Conservation (phyloP, 108 stramenopile genomes). For the Nitzschia sp. region DNA sequence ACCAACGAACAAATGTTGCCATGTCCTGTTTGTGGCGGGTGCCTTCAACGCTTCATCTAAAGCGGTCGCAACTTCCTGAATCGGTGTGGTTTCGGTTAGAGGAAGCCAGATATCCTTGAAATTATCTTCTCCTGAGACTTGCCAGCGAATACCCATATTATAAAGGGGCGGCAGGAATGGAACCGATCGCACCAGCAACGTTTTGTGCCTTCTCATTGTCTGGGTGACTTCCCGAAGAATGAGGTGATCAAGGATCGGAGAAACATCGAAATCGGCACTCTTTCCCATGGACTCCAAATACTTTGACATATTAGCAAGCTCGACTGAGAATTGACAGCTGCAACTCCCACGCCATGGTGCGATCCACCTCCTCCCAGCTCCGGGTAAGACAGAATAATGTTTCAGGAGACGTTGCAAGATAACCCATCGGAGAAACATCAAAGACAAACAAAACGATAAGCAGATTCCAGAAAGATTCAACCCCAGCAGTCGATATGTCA, state of each 20-base stretch:
- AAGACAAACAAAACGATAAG: slow-evolving; percentile 15
- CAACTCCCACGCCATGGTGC: not conserved
- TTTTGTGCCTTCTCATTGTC: slow-evolving; percentile 32
- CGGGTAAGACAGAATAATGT: not conserved
- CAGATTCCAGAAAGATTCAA: not conserved
- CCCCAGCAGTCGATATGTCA: not conserved
- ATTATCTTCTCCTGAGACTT: not conserved
- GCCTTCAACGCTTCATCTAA: too few relatives aligned
- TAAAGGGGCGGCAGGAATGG: slow-evolving; percentile 19
- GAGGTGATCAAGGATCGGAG: slow-evolving; percentile 39
- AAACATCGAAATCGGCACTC: not conserved
- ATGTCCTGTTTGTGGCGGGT: too few relatives aligned
- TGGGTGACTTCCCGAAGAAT: slow-evolving; percentile 38
- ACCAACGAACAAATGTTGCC: too few relatives aligned
- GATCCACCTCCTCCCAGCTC: too few relatives aligned
- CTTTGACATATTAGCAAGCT: slow-evolving; percentile 30
- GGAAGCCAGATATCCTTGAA: too few relatives aligned
- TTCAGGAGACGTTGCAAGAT: slow-evolving; percentile 2
- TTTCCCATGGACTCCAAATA: slow-evolving; percentile 31
- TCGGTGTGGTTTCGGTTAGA: too few relatives aligned
- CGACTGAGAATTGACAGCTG: slow-evolving; percentile 35
- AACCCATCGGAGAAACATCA: slow-evolving; percentile 10
- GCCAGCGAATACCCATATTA: slow-evolving; percentile 5
- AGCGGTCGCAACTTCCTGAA: too few relatives aligned
- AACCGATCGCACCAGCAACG: slow-evolving; percentile 1